Conservation (phyloP, 1,139 yeast genomes). For the Debaryomycetaceae sp. region DNA sequence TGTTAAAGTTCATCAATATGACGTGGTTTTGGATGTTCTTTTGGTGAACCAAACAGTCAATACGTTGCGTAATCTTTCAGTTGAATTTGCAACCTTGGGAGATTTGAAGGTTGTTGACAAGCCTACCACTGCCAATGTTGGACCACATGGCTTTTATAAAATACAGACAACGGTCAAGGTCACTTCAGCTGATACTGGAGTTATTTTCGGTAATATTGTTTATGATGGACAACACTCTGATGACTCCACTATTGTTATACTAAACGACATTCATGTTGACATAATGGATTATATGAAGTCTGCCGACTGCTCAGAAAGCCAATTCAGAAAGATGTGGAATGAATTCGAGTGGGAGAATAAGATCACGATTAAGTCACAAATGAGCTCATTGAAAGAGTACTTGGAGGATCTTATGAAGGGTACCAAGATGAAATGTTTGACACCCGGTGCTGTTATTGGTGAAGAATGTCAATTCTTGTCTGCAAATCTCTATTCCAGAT, state of each 20-base stretch:
- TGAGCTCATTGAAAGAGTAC: conserved; percentile 71
- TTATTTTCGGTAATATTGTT: conserved; percentile 93
- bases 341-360: conserved; percentile 99
- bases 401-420: conserved; percentile 74
- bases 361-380: conserved; percentile 77
- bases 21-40: conserved; percentile 89
- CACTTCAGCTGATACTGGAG: conserved; percentile 96
- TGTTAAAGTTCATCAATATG: conserved; percentile 92
- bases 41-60: conserved; percentile 91
- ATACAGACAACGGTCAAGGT: conserved; percentile 89
- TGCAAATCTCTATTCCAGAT: conserved; percentile 89
- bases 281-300: conserved; percentile 98
- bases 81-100: conserved; percentile 95
- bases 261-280: conserved; percentile 93
- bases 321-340: conserved; percentile 97
- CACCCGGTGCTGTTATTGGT: conserved; percentile 84
- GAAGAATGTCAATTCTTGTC: conserved; percentile 90
- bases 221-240: conserved; percentile 96
- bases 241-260: conserved; percentile 84
- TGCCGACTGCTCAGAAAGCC: conserved; percentile 81
- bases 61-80: conserved; percentile 86
- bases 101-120: conserved; percentile 93
- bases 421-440: conserved; percentile 92
- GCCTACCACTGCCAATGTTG: conserved; percentile 89
- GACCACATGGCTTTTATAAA: conserved; percentile 94